Percentiles rank a stretch among this genome's conserved stretches.
phyloP scores from a whole-genome alignment of 192 early-diverging fungal species.

The Coemansia sp. region DNA sequence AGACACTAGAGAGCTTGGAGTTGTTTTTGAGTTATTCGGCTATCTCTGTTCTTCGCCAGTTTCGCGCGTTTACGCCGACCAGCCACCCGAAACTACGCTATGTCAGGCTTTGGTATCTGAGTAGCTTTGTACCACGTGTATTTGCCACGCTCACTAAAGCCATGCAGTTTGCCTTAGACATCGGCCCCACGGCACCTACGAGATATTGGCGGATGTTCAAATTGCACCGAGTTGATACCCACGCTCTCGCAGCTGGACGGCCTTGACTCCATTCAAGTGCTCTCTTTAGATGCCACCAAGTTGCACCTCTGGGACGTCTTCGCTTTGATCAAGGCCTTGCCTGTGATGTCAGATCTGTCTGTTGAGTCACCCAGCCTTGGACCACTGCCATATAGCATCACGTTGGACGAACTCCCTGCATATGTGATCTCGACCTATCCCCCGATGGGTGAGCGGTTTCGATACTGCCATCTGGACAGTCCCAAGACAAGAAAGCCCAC shows the following conservation, averaged over 20 bases:
- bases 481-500: background rate
- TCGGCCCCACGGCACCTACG: background rate
- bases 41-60: background rate
- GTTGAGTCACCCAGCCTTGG: too few relatives aligned
- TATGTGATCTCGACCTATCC: background rate
- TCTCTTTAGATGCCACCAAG: background rate
- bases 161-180: background rate
- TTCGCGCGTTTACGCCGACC: background rate
- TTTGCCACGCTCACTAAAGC: background rate
- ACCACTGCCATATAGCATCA: background rate
- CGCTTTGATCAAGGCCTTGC: background rate
- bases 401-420: background rate
- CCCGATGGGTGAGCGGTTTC: background rate
- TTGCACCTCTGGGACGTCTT: background rate
- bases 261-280: background rate
- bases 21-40: background rate
- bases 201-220: background rate
- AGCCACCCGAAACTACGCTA: background rate
- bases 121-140: background rate
- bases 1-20: background rate
- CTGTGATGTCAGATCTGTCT: background rate
- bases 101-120: background rate
- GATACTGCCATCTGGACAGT: background rate
- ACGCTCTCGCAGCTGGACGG: background rate
- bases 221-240: background rate